Evolutionary conservation across 768 basidiomycete species (phyloP).

Genomic region (Trametes cingulata): DNA sequence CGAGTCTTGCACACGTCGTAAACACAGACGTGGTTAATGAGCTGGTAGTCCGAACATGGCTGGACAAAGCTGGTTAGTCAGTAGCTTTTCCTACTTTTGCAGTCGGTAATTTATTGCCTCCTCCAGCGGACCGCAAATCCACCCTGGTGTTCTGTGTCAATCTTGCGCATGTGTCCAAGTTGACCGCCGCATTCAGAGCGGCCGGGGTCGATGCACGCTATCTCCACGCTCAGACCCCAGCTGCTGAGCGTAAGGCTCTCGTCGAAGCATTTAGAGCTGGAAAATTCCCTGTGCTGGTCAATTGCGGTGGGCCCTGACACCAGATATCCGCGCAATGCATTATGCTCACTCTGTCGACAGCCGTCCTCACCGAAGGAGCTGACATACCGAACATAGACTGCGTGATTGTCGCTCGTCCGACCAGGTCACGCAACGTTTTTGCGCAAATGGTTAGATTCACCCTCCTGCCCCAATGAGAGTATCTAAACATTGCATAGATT

Average conservation of each 20-base stretch:
- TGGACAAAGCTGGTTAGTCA: constrained; percentile 77
- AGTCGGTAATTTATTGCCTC: constrained; percentile 2
- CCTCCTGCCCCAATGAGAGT: not conserved
- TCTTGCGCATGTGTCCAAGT: constrained; percentile 71
- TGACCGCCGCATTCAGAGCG: constrained; percentile 71
- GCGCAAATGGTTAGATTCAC: constrained; percentile 77
- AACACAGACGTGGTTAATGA: constrained; percentile 79
- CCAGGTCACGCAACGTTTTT: constrained; percentile 84
- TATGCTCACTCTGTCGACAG: constrained; percentile 35
- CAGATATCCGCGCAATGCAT: not conserved
- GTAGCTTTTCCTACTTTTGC: not conserved
- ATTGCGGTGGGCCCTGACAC: constrained; percentile 63
- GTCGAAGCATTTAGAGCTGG: constrained; percentile 69
- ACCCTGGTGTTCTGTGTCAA: constrained; percentile 93
- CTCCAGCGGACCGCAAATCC: constrained; percentile 65
- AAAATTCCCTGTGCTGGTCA: constrained; percentile 82
- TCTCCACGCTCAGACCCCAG: constrained; percentile 68
- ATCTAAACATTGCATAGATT: constrained; percentile 51
- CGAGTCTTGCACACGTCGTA: constrained; percentile 76
- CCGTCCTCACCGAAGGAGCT: constrained; percentile 90
- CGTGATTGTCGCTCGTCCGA: constrained; percentile 84
- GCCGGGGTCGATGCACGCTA: constrained; percentile 86
- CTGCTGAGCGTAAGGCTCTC: constrained; percentile 60
- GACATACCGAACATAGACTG: constrained; percentile 97
- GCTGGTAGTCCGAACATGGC: constrained; percentile 79